phyloP scores from a whole-genome alignment of 2,329 filamentous ascomycete genomes.

The Botrytis deweyae region DNA sequence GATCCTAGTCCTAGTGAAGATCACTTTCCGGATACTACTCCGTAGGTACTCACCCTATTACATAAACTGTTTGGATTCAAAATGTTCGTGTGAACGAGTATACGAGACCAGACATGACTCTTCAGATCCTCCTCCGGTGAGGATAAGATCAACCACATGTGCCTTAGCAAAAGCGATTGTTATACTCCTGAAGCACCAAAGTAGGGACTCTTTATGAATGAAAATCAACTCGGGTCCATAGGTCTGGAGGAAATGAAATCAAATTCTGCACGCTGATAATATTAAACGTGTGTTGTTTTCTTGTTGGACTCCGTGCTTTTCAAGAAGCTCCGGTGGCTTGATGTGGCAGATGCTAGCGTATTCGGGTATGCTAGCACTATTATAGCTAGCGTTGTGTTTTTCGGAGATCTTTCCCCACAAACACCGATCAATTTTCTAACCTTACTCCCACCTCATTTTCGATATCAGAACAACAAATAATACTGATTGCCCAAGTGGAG shows the following conservation, averaged over 20 bases:
- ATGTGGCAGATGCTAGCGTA: neutral
- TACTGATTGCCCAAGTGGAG: neutral
- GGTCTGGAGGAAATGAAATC: neutral
- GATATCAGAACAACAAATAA: neutral
- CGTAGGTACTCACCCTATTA: neutral
- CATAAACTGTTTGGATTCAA: neutral
- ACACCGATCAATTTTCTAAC: conserved; percentile 1
- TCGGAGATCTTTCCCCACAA: conserved; percentile 12
- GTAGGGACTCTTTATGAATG: neutral
- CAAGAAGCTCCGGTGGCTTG: neutral
- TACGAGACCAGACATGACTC: neutral
- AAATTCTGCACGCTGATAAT: neutral
- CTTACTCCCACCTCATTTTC: neutral
- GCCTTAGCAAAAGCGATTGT: neutral
- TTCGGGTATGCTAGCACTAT: neutral
- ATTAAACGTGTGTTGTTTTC: neutral
- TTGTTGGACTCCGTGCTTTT: neutral
- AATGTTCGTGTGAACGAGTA: neutral
- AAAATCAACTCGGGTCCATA: neutral
- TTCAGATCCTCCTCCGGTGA: neutral
- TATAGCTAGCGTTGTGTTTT: neutral
- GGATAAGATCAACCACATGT: neutral
- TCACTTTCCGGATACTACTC: neutral
- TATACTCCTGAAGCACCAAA: neutral
- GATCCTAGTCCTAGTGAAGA: neutral